Base-by-base conservation (phyloP, 116 monocot genomes). In the Cymodocea nodosa region DNA sequence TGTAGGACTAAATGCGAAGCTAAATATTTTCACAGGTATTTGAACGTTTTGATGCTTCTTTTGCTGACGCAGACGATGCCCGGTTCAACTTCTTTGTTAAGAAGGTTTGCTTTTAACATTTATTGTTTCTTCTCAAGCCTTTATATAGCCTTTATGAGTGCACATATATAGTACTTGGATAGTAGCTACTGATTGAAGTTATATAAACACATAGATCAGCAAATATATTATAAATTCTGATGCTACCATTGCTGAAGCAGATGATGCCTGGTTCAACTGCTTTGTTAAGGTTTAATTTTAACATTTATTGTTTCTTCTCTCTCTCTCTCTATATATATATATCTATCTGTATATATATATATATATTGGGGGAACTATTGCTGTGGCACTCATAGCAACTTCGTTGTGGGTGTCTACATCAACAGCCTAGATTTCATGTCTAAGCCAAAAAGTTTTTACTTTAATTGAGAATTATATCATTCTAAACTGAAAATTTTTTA, bases 1-100 rank as follows among this genome's bases (percentile, higher is more conserved):
- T 13, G 20, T 16, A 58, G 58, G 25, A 4, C 17, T 34, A 17
- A 37, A 2, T 14, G 35, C 25, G 35, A 37, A 37, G 51, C 13
- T n/a, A 17, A 35, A 40, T 60, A 18, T 51, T 62, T 60, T 54
- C 18, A n/a, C 87, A 99, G 98, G 80, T 92, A 39, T 99, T 78
- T 92, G 81, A 99, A 48, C 81, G 87, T 17, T 86, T 99, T 74
- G 78, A 83, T 83, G 23, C 77, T 71, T 86, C 89, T 55, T 83
- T 89, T 76, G 50, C 67, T 56, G 86, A 82, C 44, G 80, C 75
- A 68, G 92, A 89, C 83, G 83, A 92, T 72, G 77, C 86, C 15
- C 92, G 99, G 34, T 77, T 99, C 69, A 75, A 83, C 66, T 83
- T 89, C 69, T 99, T 99, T 66, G 76, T 70, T 56, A 84, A 92